Evolutionary conservation across 1,284 basidiomycete species (phyloP), one percentile per base, ranked within the genome.

Genomic region (Cryptococcus maquisensis): DNA sequence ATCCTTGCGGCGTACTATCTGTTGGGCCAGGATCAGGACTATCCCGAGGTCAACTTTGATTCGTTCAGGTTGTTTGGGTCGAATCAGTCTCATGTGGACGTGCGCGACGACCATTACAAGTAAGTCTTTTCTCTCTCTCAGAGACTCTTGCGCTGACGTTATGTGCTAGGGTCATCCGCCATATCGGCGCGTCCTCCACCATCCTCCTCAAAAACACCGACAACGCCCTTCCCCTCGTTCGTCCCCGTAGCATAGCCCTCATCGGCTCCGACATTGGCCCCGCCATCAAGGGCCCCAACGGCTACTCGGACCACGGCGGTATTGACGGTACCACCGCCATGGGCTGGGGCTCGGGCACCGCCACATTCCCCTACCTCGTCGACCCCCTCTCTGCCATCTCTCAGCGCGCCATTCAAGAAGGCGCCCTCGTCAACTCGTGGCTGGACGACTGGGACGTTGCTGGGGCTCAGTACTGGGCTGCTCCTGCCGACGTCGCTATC

Each of bases 301-400:
- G 83, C 46, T 90, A 83, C 64, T 38, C 73, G 12, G 86, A 90
- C 52, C 77, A 76, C 12, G 78, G 77, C 16, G 79, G 79, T 4
- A 56, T 71, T n/a, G 67, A 75, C 18, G 77, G 77, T 36, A 81
- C 86, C n/a, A 79, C 91, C 2, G 88, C 86, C 4, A 85, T 89
- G 82, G 89, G 88, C 28, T 91, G 90, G 89, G 90, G 86, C 18
- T 84, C 82, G 47, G 87, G 87, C 51, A 72, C 79, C 7, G 72
- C 69, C 43, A 67, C 80, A 24, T 80, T 77, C 69, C 74, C 79
- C 0, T 81, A 79, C 70, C 74, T 81, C 35, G 72, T 81, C 52
- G 75, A 77, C 28, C 78, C 87, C 4, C 76, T 86, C 47, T 83
- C 87, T 65, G 87, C 88, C 16, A 83, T 94, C 59, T 85, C 88